These are phyloP conservation scores for Metschnikowia cerradonensis DNA, from an alignment of 805 yeast genomes.

Conservation along the genomic window DNA sequence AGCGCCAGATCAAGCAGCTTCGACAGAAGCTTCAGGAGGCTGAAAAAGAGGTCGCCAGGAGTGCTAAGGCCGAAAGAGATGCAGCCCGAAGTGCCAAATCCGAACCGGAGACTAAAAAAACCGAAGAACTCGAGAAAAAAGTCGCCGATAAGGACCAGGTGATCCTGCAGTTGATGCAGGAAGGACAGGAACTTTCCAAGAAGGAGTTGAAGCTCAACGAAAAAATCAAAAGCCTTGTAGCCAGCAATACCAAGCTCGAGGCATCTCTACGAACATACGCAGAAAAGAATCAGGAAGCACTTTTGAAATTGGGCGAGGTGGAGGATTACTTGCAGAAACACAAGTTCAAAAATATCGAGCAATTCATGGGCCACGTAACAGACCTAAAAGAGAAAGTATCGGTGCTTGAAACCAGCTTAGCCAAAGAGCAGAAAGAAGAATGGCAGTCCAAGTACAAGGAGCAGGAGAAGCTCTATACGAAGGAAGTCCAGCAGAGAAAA, in stretches of 20 bases:
- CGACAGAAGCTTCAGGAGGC: not conserved
- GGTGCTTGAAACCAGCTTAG: conserved; percentile 16
- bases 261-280: conserved; percentile 25
- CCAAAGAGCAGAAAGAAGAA: conserved; percentile 16
- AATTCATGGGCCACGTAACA: conserved; percentile 22
- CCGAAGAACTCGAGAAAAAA: conserved; percentile 22
- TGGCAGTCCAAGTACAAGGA: conserved; percentile 27
- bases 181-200: conserved; percentile 69
- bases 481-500: conserved; percentile 22
- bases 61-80: not conserved
- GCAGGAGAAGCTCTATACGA: conserved; percentile 20
- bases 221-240: conserved; percentile 57
- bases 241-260: conserved; percentile 28
- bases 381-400: conserved; percentile 14
- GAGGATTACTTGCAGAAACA: conserved; percentile 28
- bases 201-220: conserved; percentile 68
- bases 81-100: not conserved
- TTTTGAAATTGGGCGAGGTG: conserved; percentile 36
- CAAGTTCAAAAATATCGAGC: conserved; percentile 27
- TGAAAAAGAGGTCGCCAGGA: not conserved
- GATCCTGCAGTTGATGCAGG: conserved; percentile 63
- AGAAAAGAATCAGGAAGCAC: conserved; percentile 28
- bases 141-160: conserved; percentile 52
- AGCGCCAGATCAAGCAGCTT: not conserved
- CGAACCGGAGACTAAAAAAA: not conserved